Evolutionary conservation across 2,329 filamentous ascomycete species (phyloP), one percentile per base, ranked within the genome.

Genomic region (Alternaria sp.): DNA sequence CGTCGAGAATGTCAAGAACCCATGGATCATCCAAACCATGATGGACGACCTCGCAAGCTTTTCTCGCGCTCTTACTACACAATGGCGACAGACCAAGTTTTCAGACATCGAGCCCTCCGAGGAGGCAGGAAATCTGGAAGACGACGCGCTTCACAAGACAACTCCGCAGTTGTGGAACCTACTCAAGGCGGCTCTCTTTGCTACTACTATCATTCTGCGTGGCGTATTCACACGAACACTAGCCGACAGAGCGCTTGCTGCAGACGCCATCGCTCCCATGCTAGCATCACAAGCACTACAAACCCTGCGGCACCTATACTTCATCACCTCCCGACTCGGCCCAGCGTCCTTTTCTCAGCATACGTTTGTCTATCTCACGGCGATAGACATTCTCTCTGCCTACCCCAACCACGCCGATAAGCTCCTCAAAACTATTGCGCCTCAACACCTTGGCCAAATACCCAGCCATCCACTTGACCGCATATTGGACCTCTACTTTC

Each of bases 401-500:
- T 91, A 92, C 70, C 87, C 90, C 0, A 82, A 84, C 11, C 86
- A 91, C 26, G 86, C 88, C 5, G 87, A 90, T 64, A 84, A 86
- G 20, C 92, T 96, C 71, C 81, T 97, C 23, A 83, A 84, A 64
- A 86, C 87, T 20, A 90, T 91, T 54, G 85, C 86, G 61, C 88
- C 88, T 6, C 79, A 80, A 45, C 82, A 86, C 61, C 77, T 85
- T 18, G 85, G 87, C 44, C 80, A 83, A 43, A 88, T 91, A 30
- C 87, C 90, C 0, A 80, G 82, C 6, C 87, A 91, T 67, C 88
- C 90, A 6, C 82, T 93, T 2, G 88, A 93, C 69, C 86, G 91
- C 61, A 90, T 87, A 18, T 83, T 95, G n/a, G 92, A 96, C 75
- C 86, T 97, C 15, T 97, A 93, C 82, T 97, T 96, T 80, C 87